A percentile compares a stretch with the other conserved stretches of the same genome.
Conservation (phyloP, 2,329 filamentous ascomycete genomes). For the Epichloe uncinata region DNA sequence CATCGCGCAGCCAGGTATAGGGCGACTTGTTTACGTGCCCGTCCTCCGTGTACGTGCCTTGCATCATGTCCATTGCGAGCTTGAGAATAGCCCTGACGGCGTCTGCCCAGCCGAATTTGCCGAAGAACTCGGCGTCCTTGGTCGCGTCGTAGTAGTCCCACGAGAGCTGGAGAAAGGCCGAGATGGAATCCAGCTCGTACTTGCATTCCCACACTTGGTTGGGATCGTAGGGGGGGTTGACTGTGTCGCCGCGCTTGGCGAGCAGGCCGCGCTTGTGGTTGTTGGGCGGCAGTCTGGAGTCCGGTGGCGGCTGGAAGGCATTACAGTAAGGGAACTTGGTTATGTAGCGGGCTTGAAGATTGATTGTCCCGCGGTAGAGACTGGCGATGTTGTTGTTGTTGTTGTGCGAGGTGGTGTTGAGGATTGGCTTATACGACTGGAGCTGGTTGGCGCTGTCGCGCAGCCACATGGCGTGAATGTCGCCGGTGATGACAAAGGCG, state of each 20-base stretch:
- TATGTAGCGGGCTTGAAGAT: constrained; percentile 61
- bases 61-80: constrained; percentile 56
- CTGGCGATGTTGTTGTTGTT: constrained; percentile 44
- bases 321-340: constrained; percentile 73
- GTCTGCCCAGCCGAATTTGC: constrained; percentile 56
- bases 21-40: constrained; percentile 40
- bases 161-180: constrained; percentile 70
- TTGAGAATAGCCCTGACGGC: constrained; percentile 58
- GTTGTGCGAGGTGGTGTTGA: constrained; percentile 37
- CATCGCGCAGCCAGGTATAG: constrained; percentile 68
- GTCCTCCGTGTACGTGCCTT: constrained; percentile 56
- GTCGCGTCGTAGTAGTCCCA: constrained; percentile 70
- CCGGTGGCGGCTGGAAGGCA: constrained; percentile 78
- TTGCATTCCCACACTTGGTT: constrained; percentile 84
- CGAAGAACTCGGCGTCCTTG: constrained; percentile 58
- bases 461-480: constrained; percentile 89
- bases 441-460: constrained; percentile 76
- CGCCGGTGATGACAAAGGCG: constrained; percentile 71
- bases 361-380: constrained; percentile 62
- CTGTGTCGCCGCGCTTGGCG: constrained; percentile 31
- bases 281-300: constrained; percentile 32
- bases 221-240: constrained; percentile 51
- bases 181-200: constrained; percentile 85
- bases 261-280: constrained; percentile 10
- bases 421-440: constrained; percentile 56